A percentile compares a stretch with the other conserved stretches of the same genome.
These are phyloP conservation scores for Mortierella antarctica DNA, from an alignment of 192 early-diverging fungal species.

Conservation along the genomic window DNA sequence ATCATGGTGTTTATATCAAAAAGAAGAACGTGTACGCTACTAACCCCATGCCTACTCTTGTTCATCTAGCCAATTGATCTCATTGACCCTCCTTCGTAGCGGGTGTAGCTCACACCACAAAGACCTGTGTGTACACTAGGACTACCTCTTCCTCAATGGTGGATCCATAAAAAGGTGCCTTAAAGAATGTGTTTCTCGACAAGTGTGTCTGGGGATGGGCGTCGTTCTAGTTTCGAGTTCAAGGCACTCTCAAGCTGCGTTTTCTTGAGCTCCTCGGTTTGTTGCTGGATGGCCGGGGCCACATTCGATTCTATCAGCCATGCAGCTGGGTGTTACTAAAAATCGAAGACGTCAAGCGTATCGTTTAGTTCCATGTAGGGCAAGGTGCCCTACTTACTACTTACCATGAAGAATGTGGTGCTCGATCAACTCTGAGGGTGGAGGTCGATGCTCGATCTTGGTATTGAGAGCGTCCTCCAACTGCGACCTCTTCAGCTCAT, in stretches of 20 bases:
- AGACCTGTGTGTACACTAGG: not conserved
- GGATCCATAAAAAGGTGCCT: not conserved
- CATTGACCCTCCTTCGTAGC: not conserved
- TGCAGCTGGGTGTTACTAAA: not conserved
- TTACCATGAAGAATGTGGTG: slow-evolving; percentile 61
- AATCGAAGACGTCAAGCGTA: not conserved
- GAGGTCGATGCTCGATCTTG: slow-evolving; percentile 66
- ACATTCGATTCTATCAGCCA: slow-evolving; percentile 41
- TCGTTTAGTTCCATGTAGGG: not conserved
- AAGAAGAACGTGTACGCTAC: not conserved
- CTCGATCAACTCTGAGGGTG: slow-evolving; percentile 60
- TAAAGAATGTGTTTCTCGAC: slow-evolving; percentile 26
- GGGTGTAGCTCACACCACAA: not conserved
- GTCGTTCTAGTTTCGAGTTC: slow-evolving; percentile 50
- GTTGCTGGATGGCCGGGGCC: slow-evolving; percentile 58
- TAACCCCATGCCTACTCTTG: not conserved
- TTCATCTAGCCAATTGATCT: not conserved
- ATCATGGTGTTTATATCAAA: not conserved
- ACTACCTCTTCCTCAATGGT: not conserved
- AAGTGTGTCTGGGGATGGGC: slow-evolving; percentile 45
- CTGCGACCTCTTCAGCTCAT: slow-evolving; percentile 57
- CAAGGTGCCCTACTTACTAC: not conserved
- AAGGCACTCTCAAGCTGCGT: slow-evolving; percentile 51
- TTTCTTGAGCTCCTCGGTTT: slow-evolving; percentile 53
- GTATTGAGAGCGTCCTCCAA: slow-evolving; percentile 64